Percentiles rank a stretch among this genome's conserved stretches.
phyloP scores from a whole-genome alignment of 1,284 basidiomycete genomes.

The Ganoderma lucidum region DNA sequence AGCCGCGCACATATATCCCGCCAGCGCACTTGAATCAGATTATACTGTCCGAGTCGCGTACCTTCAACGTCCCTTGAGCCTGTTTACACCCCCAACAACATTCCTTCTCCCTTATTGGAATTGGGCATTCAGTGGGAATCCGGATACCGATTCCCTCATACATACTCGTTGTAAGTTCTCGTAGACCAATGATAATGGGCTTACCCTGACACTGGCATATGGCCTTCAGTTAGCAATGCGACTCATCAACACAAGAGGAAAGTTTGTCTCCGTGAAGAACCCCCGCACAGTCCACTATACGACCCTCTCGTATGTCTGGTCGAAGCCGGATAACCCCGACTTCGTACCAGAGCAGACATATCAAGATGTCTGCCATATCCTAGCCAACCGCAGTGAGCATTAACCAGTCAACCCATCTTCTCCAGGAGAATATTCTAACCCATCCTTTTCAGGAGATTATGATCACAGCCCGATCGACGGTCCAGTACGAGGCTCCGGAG shows the following conservation, averaged over 20 bases:
- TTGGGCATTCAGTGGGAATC: no score
- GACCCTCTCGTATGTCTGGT: conserved; percentile 15
- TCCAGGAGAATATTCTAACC: not conserved
- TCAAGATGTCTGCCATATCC: not conserved
- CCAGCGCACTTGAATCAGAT: no score
- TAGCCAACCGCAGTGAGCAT: not conserved
- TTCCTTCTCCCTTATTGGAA: not conserved
- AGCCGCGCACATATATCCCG: no score
- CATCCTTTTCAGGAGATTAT: no score
- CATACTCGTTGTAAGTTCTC: not conserved
- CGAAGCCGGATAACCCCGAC: not conserved
- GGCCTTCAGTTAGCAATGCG: conserved; percentile 3
- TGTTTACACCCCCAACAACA: not conserved
- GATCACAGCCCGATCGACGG: not conserved
- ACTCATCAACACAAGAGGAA: conserved; percentile 6
- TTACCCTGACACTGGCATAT: not conserved
- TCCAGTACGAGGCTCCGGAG: not conserved
- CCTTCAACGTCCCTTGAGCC: not conserved
- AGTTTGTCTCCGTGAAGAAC: conserved; percentile 1
- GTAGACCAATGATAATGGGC: not conserved
- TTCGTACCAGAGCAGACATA: conserved; percentile 8
- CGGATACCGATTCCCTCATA: not conserved
- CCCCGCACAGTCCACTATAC: conserved; percentile 12
- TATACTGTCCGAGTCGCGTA: no score
- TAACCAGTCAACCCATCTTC: not conserved